phyloP scores from a whole-genome alignment of 805 yeast genomes.

The Wickerhamiella qilinensis region DNA sequence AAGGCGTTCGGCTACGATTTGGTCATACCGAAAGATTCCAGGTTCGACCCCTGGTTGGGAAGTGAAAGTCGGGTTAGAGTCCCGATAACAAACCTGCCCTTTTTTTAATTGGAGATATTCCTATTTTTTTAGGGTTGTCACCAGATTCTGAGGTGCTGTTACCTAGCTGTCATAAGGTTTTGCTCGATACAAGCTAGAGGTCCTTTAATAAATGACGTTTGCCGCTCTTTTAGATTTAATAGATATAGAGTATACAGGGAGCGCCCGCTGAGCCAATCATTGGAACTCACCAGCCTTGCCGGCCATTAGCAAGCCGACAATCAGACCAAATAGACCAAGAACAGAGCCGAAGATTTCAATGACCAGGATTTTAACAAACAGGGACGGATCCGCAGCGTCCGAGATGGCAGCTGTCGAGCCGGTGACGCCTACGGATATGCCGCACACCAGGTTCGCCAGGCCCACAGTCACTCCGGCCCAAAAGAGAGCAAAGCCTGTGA shows the following conservation, averaged over 20 bases:
- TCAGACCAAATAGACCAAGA: constrained; percentile 89
- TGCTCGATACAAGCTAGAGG: too few species aligned
- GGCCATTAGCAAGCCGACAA: constrained; percentile 94
- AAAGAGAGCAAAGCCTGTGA: constrained; percentile 87
- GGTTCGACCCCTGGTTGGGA: constrained; percentile 10
- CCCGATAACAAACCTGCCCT: too few species aligned
- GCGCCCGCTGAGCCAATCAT: too few species aligned
- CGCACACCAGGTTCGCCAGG: constrained; percentile 81
- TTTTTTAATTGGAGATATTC: too few species aligned
- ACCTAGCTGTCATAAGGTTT: too few species aligned
- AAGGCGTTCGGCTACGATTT: constrained; percentile 9
- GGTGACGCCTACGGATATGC: constrained; percentile 91
- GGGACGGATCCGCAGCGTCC: constrained; percentile 91
- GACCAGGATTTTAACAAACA: constrained; percentile 90
- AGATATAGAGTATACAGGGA: too few species aligned
- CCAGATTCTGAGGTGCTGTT: too few species aligned
- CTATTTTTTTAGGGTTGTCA: too few species aligned
- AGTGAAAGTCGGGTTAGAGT: neutral
- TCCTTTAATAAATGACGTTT: too few species aligned
- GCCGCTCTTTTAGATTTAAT: too few species aligned
- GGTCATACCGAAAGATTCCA: constrained; percentile 7
- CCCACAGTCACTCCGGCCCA: constrained; percentile 99
- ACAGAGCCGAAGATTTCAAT: constrained; percentile 96
- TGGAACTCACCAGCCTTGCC: constrained; percentile 83
- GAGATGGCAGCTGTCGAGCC: constrained; percentile 98